Percentiles rank a stretch among this genome's conserved stretches.
These are phyloP conservation scores for Stephania japonica DNA, from an alignment of 164 flowering plant genomes.

Conservation along the genomic window DNA sequence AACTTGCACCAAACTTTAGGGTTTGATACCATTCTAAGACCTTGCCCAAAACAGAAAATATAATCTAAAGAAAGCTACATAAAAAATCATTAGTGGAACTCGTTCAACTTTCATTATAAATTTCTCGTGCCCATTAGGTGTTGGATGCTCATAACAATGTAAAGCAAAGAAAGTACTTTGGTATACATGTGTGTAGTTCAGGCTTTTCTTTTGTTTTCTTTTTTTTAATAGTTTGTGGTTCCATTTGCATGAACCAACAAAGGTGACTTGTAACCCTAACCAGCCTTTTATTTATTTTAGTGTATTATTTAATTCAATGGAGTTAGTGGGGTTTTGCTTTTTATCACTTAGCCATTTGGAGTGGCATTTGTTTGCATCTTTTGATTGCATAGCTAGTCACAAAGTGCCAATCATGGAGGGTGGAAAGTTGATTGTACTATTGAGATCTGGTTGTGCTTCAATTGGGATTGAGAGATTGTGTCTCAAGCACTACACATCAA, in stretches of 20 bases:
- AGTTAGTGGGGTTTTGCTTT: background rate
- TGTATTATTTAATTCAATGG: background rate
- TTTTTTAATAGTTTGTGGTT: too few species aligned
- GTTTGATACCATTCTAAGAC: background rate
- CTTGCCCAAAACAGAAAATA: conserved; percentile 1
- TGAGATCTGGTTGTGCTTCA: background rate
- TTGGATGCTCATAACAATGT: conserved; percentile 14
- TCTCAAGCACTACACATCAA: background rate
- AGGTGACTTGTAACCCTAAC: too few species aligned
- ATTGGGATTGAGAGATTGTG: background rate
- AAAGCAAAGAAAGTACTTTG: conserved; percentile 2
- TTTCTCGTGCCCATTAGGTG: background rate
- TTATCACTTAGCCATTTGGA: background rate
- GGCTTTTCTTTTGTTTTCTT: conserved; percentile 8
- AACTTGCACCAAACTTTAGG: background rate
- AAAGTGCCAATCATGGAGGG: background rate
- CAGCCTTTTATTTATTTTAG: background rate
- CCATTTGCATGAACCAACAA: too few species aligned
- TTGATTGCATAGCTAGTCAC: background rate
- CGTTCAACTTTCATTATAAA: background rate
- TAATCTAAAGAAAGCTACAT: background rate
- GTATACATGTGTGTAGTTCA: background rate
- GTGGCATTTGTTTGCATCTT: background rate
- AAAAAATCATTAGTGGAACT: conserved; percentile 11
- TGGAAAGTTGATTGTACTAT: background rate